Evolutionary conservation across 2,329 filamentous ascomycete genomes (phyloP), one percentile per base, ranked within the genome.

Genomic region (Fusarium sp.): DNA sequence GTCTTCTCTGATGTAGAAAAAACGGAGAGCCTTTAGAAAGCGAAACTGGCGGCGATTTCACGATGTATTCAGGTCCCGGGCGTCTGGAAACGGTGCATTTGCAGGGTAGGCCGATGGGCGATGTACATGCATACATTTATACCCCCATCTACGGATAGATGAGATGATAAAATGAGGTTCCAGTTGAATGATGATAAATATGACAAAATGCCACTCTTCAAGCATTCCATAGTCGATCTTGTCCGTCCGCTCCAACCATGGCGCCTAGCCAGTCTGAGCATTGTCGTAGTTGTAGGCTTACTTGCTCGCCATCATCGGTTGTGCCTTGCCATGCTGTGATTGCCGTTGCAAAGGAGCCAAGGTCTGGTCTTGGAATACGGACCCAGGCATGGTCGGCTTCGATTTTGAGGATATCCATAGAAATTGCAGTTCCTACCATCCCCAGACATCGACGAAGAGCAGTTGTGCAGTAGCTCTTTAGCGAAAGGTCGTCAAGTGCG

Each of bases 371-470:
- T 9, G 92, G 91, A 13, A 94, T 80, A 23, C 93, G 86, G 56
- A 94, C 80, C 91, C 92, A 94, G 62, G 88, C 88, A 53, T 89
- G 85, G 10, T 78, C 76, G 3, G 83, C 85, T 6, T 88, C 82
- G 0, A 91, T 83, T 74, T 91, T 89, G 38, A 96, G 86, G 25
- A 95, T 89, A 78, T 96, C 94, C 63, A 95, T 79, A 2, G 91
- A 83, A 7, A 95, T 90, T 16, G 89, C 90, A 4, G 86, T 83
- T 16, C 94, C 94, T 1, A 89, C 90, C 23, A 89, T 82, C 25
- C 94, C 94, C 3, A 96, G 88, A 76, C 93, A 95, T 69, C 92
- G 88, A 2, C 85, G 85, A 12, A 96, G 83, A 0, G 93, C 91
- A 2, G 87, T 81, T 4, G 88, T 89, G 74, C 93, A 88, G 77